Percentiles rank a stretch among this genome's conserved stretches.
phyloP scores from a whole-genome alignment of 176 grass and related monocot genomes.

The Zoysia pacifica region DNA sequence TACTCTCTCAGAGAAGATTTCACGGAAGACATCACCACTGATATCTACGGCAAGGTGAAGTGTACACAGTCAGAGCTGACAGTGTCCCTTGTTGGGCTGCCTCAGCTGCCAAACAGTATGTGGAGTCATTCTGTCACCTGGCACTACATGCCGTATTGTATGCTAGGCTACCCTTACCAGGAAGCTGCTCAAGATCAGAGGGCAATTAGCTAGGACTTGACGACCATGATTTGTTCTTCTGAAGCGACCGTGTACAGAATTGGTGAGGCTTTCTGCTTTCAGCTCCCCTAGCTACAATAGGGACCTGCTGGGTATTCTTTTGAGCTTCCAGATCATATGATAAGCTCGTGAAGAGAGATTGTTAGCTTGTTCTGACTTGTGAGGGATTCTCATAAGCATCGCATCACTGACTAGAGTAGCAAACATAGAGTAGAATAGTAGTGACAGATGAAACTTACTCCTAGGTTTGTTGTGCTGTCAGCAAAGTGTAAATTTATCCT shows the following conservation, averaged over 20 bases:
- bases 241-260: background rate
- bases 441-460: conserved; percentile 13
- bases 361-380: background rate
- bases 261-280: conserved; percentile 8
- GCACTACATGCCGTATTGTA: conserved; percentile 9
- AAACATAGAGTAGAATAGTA: background rate
- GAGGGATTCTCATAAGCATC: background rate
- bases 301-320: conserved; percentile 18
- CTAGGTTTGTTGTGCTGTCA: background rate
- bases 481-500: conserved; percentile 13
- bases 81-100: conserved; percentile 38
- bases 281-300: background rate
- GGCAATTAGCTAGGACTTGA: conserved; percentile 33
- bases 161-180: conserved; percentile 28
- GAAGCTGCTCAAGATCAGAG: background rate
- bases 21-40: conserved; percentile 52
- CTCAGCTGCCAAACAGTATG: conserved; percentile 62
- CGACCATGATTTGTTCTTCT: conserved; percentile 20
- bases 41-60: conserved; percentile 50
- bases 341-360: background rate
- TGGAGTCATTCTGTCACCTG: background rate
- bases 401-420: background rate
- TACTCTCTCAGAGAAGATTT: conserved; percentile 49
- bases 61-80: conserved; percentile 39
- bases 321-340: conserved; percentile 21